These are phyloP conservation scores for Glycine soja DNA, from an alignment of 306 rosid genomes.

Conservation along the genomic window DNA sequence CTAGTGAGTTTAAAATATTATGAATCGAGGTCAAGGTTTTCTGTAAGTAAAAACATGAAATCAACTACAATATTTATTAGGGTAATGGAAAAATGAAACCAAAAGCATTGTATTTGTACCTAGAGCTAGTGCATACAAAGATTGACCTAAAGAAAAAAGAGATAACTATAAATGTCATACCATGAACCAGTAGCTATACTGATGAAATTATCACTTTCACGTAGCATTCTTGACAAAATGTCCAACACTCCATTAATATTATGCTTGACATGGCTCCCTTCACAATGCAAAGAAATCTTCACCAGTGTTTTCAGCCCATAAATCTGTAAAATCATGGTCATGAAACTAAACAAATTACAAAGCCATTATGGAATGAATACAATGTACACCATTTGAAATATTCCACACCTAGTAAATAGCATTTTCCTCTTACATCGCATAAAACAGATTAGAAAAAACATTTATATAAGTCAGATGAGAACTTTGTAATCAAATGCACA, in stretches of 20 bases:
- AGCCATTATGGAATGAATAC: conserved; percentile 16
- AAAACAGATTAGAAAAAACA: neutral
- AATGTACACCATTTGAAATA: conserved; percentile 14
- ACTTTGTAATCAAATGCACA: conserved; percentile 30
- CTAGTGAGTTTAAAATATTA: neutral
- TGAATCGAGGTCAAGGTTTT: neutral
- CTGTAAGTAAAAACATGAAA: neutral
- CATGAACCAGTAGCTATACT: conserved; percentile 41
- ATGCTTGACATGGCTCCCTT: conserved; percentile 52
- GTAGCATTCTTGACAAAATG: conserved; percentile 61
- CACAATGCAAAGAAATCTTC: conserved; percentile 77
- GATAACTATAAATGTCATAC: conserved; percentile 45
- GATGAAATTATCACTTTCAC: conserved; percentile 52
- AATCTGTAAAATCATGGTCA: conserved; percentile 64
- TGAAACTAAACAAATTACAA: conserved; percentile 26
- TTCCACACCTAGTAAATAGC: neutral
- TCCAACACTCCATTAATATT: conserved; percentile 64
- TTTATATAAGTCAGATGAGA: conserved; percentile 28
- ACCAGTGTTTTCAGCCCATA: conserved; percentile 85
- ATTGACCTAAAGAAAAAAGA: neutral
- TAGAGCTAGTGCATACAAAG: conserved; percentile 32
- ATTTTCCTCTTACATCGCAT: conserved; percentile 5
- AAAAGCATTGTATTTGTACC: conserved; percentile 2
- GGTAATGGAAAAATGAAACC: neutral
- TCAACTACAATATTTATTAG: neutral